These are phyloP conservation scores for Hanseniaspora mollemarum DNA, from an alignment of 805 yeast genomes.

Conservation along the genomic window DNA sequence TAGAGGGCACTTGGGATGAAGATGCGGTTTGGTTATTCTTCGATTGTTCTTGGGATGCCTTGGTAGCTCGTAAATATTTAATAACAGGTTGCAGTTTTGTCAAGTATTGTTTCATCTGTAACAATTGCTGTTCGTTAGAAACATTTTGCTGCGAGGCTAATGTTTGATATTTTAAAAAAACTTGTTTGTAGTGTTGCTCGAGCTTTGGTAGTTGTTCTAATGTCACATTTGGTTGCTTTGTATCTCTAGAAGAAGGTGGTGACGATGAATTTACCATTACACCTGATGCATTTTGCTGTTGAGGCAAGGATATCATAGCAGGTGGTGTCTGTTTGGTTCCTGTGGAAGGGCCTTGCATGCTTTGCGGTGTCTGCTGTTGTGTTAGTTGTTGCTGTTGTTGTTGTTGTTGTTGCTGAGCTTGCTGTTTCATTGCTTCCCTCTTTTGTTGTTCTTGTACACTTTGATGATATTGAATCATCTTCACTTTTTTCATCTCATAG, in stretches of 20 bases:
- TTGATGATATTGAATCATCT: slow-evolving; percentile 8
- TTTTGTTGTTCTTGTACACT: slow-evolving; percentile 13
- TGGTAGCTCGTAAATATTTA: slow-evolving; percentile 6
- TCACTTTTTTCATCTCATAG: slow-evolving; percentile 13
- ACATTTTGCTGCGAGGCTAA: slow-evolving; percentile 4
- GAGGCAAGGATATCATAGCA: not conserved
- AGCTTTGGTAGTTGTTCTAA: slow-evolving; percentile 11
- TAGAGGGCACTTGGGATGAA: not conserved
- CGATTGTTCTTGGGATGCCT: not conserved
- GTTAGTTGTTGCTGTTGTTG: not conserved
- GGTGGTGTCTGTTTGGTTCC: not conserved
- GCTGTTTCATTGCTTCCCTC: slow-evolving; percentile 5
- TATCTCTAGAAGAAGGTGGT: not conserved
- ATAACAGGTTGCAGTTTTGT: slow-evolving; percentile 10
- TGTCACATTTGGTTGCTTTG: not conserved
- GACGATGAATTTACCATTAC: not conserved
- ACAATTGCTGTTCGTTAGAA: slow-evolving; percentile 2
- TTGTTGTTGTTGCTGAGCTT: not conserved
- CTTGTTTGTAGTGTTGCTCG: slow-evolving; percentile 10
- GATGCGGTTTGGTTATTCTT: not conserved
- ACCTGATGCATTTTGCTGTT: not conserved
- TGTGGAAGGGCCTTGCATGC: not conserved
- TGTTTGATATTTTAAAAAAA: slow-evolving; percentile 9
- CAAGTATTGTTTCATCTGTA: slow-evolving; percentile 9
- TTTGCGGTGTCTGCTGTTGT: not conserved